Evolutionary conservation across 202 grass and related monocot genomes (phyloP).

Genomic region (Eragrostis tef): DNA sequence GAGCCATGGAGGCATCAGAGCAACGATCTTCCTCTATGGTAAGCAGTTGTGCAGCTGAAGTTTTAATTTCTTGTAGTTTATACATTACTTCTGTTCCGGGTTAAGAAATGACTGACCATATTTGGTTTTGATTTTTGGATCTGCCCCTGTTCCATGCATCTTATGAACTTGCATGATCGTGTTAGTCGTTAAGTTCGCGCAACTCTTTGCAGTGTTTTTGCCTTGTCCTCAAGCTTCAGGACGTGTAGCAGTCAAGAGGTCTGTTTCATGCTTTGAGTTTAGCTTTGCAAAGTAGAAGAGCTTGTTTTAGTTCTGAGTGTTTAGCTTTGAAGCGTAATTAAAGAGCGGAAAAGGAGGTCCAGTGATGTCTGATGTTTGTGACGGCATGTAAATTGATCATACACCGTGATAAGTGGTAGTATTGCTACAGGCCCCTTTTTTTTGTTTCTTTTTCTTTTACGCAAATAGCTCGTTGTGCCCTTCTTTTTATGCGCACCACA

Average conservation of each 20-base stretch:
- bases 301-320: too few relatives aligned
- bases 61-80: too few relatives aligned
- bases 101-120: neutral
- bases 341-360: neutral
- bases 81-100: neutral
- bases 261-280: neutral
- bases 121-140: neutral
- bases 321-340: too few relatives aligned
- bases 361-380: neutral
- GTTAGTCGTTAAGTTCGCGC: neutral
- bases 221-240: neutral
- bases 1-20: constrained; percentile 56
- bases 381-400: neutral
- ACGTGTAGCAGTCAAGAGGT: neutral
- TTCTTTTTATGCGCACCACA: neutral
- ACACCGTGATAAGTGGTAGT: neutral
- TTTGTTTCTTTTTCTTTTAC: neutral
- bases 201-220: neutral
- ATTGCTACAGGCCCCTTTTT: neutral
- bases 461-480: neutral
- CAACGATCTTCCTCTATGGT: constrained; percentile 63
- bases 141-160: neutral
- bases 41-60: too few relatives aligned
- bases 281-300: too few relatives aligned
- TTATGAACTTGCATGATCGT: neutral